phyloP scores from a whole-genome alignment of 2,329 filamentous ascomycete genomes.

The Madurella fahalii region DNA sequence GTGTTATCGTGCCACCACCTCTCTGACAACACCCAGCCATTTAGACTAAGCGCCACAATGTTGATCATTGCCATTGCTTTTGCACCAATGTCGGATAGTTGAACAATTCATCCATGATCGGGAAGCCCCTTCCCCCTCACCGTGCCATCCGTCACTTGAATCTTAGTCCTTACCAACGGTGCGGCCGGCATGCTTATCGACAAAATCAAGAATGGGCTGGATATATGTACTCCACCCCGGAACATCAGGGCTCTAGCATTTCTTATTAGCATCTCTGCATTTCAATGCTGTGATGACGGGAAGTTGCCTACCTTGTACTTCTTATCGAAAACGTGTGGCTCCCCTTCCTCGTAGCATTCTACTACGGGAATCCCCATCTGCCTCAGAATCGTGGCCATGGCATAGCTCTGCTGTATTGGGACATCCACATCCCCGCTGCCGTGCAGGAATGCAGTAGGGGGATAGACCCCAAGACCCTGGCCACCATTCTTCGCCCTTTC shows the following conservation, averaged over 20 bases:
- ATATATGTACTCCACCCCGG: slow-evolving; percentile 22
- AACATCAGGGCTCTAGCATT: slow-evolving; percentile 12
- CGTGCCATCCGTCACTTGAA: no score
- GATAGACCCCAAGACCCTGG: slow-evolving; percentile 12
- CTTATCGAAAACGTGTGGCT: slow-evolving; percentile 21
- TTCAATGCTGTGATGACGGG: neutral
- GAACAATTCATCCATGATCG: no score
- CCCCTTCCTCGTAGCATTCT: slow-evolving; percentile 22
- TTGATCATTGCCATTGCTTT: no score
- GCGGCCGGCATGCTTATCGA: slow-evolving; percentile 13
- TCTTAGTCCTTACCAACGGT: no score
- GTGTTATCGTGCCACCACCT: no score
- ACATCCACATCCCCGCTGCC: slow-evolving; percentile 21
- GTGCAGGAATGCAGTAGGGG: slow-evolving; percentile 25
- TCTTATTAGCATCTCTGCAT: no score
- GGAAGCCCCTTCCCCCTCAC: no score
- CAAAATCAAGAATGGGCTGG: slow-evolving; percentile 23
- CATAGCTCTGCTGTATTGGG: slow-evolving; percentile 20
- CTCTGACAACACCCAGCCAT: no score
- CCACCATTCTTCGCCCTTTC: slow-evolving; percentile 1
- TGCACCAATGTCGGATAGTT: no score
- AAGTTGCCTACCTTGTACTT: slow-evolving; percentile 24
- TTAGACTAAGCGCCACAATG: no score
- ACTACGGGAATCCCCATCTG: slow-evolving; percentile 19
- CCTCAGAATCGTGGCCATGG: slow-evolving; percentile 19